A percentile compares a stretch with the other conserved stretches of the same genome.
These are phyloP conservation scores for Prunus campanulata DNA, from an alignment of 306 rosid genomes.

Conservation along the genomic window DNA sequence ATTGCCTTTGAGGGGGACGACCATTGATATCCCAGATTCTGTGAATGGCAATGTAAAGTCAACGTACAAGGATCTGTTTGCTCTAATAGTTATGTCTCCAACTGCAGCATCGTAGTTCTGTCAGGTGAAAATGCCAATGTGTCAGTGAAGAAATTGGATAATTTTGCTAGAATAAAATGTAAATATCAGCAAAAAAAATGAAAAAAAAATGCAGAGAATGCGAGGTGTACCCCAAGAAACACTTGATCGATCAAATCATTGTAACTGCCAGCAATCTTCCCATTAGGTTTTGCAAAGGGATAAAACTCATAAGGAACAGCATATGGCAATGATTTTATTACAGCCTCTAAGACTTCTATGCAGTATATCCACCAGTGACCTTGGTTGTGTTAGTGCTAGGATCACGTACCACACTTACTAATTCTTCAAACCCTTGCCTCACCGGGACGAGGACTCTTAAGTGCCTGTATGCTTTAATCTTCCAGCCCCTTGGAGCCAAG, in stretches of 20 bases:
- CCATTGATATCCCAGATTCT: slow-evolving; percentile 58
- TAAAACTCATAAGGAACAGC: slow-evolving; percentile 31
- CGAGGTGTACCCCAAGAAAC: slow-evolving; percentile 25
- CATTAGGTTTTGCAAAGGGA: slow-evolving; percentile 22
- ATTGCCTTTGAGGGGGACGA: slow-evolving; percentile 39
- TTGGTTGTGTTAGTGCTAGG: slow-evolving; percentile 3
- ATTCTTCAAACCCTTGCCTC: slow-evolving; percentile 21
- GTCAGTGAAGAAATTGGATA: neutral
- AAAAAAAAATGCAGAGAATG: neutral
- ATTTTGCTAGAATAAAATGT: neutral
- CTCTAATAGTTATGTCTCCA: slow-evolving; percentile 38
- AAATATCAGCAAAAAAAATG: neutral
- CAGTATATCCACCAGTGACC: slow-evolving; percentile 36
- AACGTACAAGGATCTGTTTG: slow-evolving; percentile 45
- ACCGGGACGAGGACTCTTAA: slow-evolving; percentile 31
- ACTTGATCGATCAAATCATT: slow-evolving; percentile 44
- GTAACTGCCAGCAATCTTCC: slow-evolving; percentile 20
- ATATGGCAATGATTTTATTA: slow-evolving; percentile 34
- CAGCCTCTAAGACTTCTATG: slow-evolving; percentile 54
- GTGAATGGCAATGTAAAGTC: slow-evolving; percentile 63
- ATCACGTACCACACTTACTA: slow-evolving; percentile 21
- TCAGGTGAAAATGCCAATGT: neutral
- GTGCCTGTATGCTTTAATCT: neutral
- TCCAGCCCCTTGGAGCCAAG: slow-evolving; percentile 48
- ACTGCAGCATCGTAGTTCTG: slow-evolving; percentile 47